Evolutionary conservation across 345 rosid genomes (phyloP), one percentile per base, ranked within the genome.

Genomic region (Syzygium jambos): DNA sequence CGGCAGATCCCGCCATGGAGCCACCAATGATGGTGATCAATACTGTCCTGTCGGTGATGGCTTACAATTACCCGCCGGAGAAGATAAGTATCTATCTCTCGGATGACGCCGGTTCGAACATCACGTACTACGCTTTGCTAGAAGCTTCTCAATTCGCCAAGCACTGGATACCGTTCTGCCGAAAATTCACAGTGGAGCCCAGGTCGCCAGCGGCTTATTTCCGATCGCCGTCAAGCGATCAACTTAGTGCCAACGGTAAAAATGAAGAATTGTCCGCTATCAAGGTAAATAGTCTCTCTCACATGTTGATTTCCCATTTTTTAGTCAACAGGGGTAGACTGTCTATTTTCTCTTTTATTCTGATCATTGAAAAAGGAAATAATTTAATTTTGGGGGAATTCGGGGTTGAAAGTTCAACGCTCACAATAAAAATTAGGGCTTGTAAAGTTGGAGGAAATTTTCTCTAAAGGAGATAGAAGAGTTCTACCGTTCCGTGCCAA

Each of bases 91-190:
- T 94, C 12, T 94, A 93, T 54, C 93, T 94, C 82, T 94, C 95
- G 6, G 95, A 94, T 29, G 96, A 94, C 52, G 94, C 91, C 34
- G 93, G 90, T 13, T 92, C 94, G 1, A 89, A 89, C 27, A 78
- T 91, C 49, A 94, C 93, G 3, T 91, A 89, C 88, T 93, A 91
- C 86, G 95, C 96, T 63, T 87, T 94, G 11, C 51, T 91, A 10
- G 94, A 94, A 85, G 95, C 96, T 63, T 91, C 94, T 73, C 80
- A 25, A 41, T 93, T 92, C 80, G 92, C 93, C 4, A 90, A 89
- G 86, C 53, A 86, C 52, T 93, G 95, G 96, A 86, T 94, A 14
- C 95, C 95, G 3, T 94, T 88, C 52, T 94, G 96, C 91, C 92
- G 89, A 82, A 91, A 77, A 49, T 88, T 88, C 87, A 87, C 8